These are phyloP conservation scores for Oryza nivara DNA, from an alignment of 176 grass and related monocot genomes.

Conservation along the genomic window DNA sequence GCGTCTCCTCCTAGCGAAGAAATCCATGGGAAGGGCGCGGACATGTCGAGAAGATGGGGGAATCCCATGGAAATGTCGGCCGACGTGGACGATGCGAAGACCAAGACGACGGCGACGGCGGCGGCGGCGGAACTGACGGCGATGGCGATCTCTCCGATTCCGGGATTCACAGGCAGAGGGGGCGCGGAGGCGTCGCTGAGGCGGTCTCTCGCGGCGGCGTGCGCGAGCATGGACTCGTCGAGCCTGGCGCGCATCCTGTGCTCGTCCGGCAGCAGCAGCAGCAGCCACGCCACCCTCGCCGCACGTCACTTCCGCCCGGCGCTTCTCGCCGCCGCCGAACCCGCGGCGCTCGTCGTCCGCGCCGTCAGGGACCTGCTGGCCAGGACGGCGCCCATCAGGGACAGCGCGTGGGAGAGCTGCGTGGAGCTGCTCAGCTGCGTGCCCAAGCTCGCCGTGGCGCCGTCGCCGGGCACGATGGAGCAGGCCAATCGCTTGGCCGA, in stretches of 20 bases:
- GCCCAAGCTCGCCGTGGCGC: neutral
- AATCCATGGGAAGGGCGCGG: neutral
- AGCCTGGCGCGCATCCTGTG: slow-evolving; percentile 13
- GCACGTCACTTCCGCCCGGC: slow-evolving; percentile 20
- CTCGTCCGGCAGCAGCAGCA: neutral
- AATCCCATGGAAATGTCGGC: too few species aligned
- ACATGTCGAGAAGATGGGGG: too few species aligned
- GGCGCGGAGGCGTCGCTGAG: neutral
- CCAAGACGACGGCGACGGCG: too few species aligned
- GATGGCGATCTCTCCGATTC: neutral
- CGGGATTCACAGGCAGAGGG: neutral
- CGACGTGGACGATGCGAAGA: too few species aligned
- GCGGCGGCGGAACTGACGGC: neutral
- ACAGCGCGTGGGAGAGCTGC: slow-evolving; percentile 39
- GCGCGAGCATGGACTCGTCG: slow-evolving; percentile 37
- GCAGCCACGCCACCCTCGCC: neutral
- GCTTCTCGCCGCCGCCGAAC: slow-evolving; percentile 28
- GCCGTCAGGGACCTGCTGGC: slow-evolving; percentile 40
- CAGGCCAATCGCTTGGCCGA: slow-evolving; percentile 21
- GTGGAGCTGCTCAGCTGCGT: slow-evolving; percentile 20
- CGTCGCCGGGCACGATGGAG: slow-evolving; percentile 27
- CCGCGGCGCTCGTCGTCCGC: slow-evolving; percentile 25
- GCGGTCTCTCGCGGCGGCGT: slow-evolving; percentile 5
- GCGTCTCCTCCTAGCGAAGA: neutral
- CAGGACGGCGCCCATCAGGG: neutral